Percentiles rank a stretch among this genome's conserved stretches.
Conservation (phyloP, 345 rosid species). For the Aethionema arabicum region DNA sequence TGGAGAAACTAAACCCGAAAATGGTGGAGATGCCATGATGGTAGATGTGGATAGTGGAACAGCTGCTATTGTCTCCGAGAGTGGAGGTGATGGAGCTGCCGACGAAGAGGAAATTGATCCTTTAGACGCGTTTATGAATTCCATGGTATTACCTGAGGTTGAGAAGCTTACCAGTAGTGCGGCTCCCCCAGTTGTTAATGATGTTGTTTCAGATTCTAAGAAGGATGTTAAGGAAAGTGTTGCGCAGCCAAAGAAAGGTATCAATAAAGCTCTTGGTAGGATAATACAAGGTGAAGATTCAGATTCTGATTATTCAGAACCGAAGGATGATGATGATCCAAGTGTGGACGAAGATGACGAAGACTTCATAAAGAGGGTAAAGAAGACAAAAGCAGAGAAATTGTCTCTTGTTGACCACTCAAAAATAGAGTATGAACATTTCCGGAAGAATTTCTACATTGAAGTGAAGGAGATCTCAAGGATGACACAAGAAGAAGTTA, state of each 20-base stretch:
- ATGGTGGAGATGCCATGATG: conserved; percentile 51
- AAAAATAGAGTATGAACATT: conserved; percentile 76
- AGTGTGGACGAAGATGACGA: conserved; percentile 88
- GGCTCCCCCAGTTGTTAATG: conserved; percentile 36
- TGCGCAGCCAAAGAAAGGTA: conserved; percentile 53
- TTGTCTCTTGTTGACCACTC: conserved; percentile 88
- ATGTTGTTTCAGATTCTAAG: conserved; percentile 35
- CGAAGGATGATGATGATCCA: conserved; percentile 58
- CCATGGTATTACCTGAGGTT: conserved; percentile 90
- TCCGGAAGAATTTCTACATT: conserved; percentile 82
- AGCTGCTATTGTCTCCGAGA: conserved; percentile 39
- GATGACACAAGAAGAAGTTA: conserved; percentile 82
- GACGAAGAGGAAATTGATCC: conserved; percentile 92
- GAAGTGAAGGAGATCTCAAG: conserved; percentile 86
- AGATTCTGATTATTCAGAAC: conserved; percentile 72
- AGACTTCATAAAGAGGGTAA: conserved; percentile 97
- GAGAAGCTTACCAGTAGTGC: conserved; percentile 59
- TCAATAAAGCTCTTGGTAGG: conserved; percentile 73
- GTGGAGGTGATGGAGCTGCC: conserved; percentile 38
- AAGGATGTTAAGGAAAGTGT: conserved; percentile 44
- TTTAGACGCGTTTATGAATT: conserved; percentile 92
- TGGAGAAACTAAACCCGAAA: conserved; percentile 41
- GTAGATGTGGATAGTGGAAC: conserved; percentile 45
- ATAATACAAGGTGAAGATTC: conserved; percentile 97
- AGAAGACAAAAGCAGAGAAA: conserved; percentile 96